These are phyloP conservation scores for Globisporangium heterothallicum DNA, from an alignment of 352 stramenopile genomes.

Conservation along the genomic window DNA sequence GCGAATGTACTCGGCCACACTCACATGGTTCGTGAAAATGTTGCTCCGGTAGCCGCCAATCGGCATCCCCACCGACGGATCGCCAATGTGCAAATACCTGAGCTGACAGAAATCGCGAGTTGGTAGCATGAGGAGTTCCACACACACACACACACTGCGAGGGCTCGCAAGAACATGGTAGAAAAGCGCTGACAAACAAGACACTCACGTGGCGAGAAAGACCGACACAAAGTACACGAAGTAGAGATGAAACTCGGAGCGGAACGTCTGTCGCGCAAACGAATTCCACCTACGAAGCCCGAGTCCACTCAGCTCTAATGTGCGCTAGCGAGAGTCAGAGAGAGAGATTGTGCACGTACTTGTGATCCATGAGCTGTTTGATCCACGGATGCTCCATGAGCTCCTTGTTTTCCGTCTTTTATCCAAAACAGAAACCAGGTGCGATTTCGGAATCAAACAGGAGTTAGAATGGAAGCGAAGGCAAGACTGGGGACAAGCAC, in stretches of 20 bases:
- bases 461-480: no score
- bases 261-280: slow-evolving; percentile 62
- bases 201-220: slow-evolving; percentile 65
- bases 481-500: not conserved
- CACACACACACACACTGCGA: slow-evolving; percentile 3
- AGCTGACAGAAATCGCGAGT: not conserved
- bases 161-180: no score
- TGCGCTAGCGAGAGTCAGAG: no score
- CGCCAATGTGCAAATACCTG: slow-evolving; percentile 70
- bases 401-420: slow-evolving; percentile 72
- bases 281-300: slow-evolving; percentile 58
- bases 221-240: slow-evolving; percentile 69
- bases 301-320: no score
- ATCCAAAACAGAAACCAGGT: not conserved
- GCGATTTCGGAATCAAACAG: no score
- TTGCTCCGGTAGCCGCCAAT: slow-evolving; percentile 61
- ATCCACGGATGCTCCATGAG: slow-evolving; percentile 77
- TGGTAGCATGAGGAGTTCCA: no score
- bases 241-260: slow-evolving; percentile 72
- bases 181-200: no score
- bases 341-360: slow-evolving; percentile 25
- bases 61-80: slow-evolving; percentile 66
- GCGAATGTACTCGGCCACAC: slow-evolving; percentile 49
- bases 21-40: slow-evolving; percentile 36
- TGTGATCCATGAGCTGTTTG: slow-evolving; percentile 68